Conservation (phyloP, 305 asterid genomes). For the Fraxinus platypoda region DNA sequence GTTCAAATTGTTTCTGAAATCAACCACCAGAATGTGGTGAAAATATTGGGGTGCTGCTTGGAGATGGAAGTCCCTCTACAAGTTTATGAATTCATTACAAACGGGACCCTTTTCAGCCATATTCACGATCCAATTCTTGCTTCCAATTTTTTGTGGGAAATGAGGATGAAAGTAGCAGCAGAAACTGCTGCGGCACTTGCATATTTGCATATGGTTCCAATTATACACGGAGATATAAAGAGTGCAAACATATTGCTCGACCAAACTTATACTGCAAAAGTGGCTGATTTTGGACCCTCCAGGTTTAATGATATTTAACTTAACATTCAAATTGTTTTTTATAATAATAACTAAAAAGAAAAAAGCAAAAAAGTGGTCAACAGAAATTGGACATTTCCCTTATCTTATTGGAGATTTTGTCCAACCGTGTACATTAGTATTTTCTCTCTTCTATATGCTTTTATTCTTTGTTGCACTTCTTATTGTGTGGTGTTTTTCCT, state of each 20-base stretch:
- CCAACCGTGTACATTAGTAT: too few relatives aligned
- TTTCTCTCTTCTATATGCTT: background rate
- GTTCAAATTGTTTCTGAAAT: background rate
- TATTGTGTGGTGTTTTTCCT: background rate
- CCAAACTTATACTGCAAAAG: conserved; percentile 12
- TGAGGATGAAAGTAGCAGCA: background rate
- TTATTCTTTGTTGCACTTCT: background rate
- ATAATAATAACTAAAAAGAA: too few relatives aligned
- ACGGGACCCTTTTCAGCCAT: background rate
- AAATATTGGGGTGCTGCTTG: background rate
- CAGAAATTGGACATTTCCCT: background rate
- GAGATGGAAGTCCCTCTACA: background rate
- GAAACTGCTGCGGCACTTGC: background rate
- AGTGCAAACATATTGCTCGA: conserved; percentile 13
- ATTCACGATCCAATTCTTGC: background rate
- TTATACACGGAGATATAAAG: conserved; percentile 21
- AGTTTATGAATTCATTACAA: background rate
- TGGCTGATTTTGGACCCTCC: conserved; percentile 24
- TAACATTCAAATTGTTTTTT: too few relatives aligned
- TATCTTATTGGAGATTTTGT: background rate
- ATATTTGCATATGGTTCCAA: conserved; percentile 6
- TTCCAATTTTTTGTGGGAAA: background rate
- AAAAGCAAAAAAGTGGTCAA: background rate
- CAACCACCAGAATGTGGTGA: background rate
- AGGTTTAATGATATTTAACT: background rate